Evolutionary conservation across 192 early-diverging fungal species (phyloP), one percentile per base, ranked within the genome.

Genomic region (Entrophospora sp.): DNA sequence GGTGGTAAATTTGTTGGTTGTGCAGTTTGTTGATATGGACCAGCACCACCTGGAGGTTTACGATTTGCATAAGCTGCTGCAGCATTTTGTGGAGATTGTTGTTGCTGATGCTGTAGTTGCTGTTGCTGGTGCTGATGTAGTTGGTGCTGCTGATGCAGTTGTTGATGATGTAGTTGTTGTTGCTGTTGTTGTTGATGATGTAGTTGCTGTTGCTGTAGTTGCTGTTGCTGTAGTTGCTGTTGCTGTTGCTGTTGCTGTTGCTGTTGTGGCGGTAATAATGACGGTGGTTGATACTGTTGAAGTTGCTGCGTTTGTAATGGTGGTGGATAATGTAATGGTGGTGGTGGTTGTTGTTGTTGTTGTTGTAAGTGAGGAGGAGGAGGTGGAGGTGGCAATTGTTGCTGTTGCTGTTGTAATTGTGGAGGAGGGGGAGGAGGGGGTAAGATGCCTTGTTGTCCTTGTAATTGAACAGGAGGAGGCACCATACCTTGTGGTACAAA

Each of bases 121-220:
- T 64, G 66, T n/a, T 68, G 69, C 31, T 13, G 61, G 56, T 1
- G 48, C 70, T 62, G 69, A 69, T 45, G 44, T 56, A 12, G 48
- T 59, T 31, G 71, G 68, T 44, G 44, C 24, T 61, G 65, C 22
- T 68, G 75, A 1, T 59, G 40, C 32, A 67, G 64, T 28, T 66
- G 62, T 44, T 72, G 60, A 8, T 56, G 27, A n/a, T n/a, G n/a
- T n/a, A n/a, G n/a, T n/a, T n/a, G n/a, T n/a, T n/a, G n/a, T n/a
- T n/a, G n/a, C n/a, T n/a, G n/a, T 68, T 62, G 66, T 16, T 73
- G 70, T 27, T 69, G 60, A 37, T 71, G 75, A 34, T 65, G 64
- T 25, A 76, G 79, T n/a, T 65, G 38, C 9, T 63, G 28, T 5
- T 74, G 51, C 61, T 66, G 43, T 37, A 64, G 61, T 18, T 30